Evolutionary conservation across 2,329 filamentous ascomycete genomes (phyloP), one percentile per base, ranked within the genome.

Genomic region (Cladophialophora exuberans): DNA sequence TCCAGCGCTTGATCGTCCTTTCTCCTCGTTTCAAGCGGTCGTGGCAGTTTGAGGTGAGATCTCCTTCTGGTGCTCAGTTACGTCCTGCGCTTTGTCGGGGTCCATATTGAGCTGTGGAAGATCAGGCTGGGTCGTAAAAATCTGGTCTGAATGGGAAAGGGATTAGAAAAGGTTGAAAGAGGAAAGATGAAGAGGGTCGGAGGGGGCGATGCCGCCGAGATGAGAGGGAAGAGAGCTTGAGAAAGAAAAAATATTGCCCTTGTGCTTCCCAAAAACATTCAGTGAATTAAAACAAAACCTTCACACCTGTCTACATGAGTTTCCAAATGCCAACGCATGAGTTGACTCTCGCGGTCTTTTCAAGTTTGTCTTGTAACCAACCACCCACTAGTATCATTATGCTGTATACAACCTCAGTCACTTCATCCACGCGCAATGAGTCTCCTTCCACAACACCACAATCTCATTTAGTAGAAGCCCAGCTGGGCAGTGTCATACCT

Each of bases 401-500:
- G 39, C 39, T 26, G 39, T 22, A 26, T 43, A 22, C 39, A 43
- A 43, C 22, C 25, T 22, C 39, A 26, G 39, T 13, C 39, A 42
- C 39, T 22, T 26, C 39, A 43, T 23, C n/a, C n/a, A n/a, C n/a
- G 20, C 45, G 18, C n/a, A 6, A 33, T 46, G 43, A 46, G 43
- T 46, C 43, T 46, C 31, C 26, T 46, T 22, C 3, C 43, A 28
- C 42, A 15, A 11, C 43, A 46, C 43, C 10, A 35, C 43, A 13
- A 20, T 46, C 26, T 46, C 43, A 46, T 15, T 46, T 35, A 46
- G 43, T 46, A 50, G 33, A 50, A 50, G 33, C 31, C 47, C 3
- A 50, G 31, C 47, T 23, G 20, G 30, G 36, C 42, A 15, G 51
- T 54, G 42, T 56, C 53, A 52, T 52, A 56, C 47, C 53, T 42